Evolutionary conservation across 2,329 filamentous ascomycete genomes (phyloP).

Genomic region (Cadophora sp.): DNA sequence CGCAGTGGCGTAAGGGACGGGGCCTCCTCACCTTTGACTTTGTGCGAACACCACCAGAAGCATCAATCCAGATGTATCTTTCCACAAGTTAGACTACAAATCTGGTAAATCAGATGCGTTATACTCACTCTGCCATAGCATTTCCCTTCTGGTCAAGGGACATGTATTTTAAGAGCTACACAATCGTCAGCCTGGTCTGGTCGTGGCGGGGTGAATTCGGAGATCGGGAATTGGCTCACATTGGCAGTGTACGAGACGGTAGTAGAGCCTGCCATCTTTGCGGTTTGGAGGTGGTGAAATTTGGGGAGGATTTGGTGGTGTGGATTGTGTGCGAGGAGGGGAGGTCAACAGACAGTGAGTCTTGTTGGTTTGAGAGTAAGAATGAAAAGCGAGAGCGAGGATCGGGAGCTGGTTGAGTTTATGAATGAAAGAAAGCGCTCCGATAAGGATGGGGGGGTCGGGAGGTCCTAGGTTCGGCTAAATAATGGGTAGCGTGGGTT

Average conservation of each 20-base stretch:
- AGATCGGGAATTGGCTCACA: constrained; percentile 40
- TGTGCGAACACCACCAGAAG: constrained; percentile 81
- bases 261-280: constrained; percentile 42
- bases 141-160: constrained; percentile 86
- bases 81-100: constrained; percentile 56
- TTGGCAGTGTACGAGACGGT: constrained; percentile 48
- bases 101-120: constrained; percentile 31
- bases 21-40: constrained; percentile 87
- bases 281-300: constrained; percentile 23
- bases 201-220: constrained; percentile 28
- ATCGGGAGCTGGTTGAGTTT: constrained; percentile 15
- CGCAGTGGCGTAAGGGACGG: constrained; percentile 35
- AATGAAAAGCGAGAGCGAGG: constrained; percentile 3
- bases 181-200: constrained; percentile 26
- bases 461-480: constrained; percentile 1
- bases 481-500: background rate
- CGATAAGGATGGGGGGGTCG: background rate
- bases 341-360: constrained; percentile 23
- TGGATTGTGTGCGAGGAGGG: constrained; percentile 2
- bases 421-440: background rate
- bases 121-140: constrained; percentile 90
- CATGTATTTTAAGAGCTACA: constrained; percentile 90
- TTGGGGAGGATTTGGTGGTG: constrained; percentile 9
- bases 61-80: constrained; percentile 90
- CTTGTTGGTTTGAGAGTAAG: constrained; percentile 19